These are phyloP conservation scores for Chrysoporthe cubensis DNA, from an alignment of 2,329 filamentous ascomycete species.

Conservation along the genomic window DNA sequence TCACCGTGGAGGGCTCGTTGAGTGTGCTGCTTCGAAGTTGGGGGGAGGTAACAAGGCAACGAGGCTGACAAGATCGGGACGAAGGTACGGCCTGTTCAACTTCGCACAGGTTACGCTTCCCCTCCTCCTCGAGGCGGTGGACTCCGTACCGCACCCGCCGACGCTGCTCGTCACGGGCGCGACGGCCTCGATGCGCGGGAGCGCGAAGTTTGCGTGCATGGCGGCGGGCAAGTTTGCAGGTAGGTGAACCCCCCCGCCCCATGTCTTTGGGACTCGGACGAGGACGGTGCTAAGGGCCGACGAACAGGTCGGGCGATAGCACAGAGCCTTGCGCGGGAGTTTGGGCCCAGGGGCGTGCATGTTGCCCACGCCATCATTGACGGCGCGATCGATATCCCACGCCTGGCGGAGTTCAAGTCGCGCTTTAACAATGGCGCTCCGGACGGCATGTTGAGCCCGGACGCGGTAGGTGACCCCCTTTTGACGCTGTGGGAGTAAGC, in stretches of 20 bases:
- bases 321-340: constrained; percentile 80
- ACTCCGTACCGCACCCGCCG: constrained; percentile 65
- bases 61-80: background rate
- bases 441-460: constrained; percentile 71
- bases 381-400: constrained; percentile 80
- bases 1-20: no score
- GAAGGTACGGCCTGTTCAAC: constrained; percentile 69
- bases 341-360: constrained; percentile 82
- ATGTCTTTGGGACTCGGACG: no score
- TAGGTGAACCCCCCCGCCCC: background rate
- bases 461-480: constrained; percentile 63
- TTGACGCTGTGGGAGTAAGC: background rate
- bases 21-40: no score
- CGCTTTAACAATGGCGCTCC: constrained; percentile 48
- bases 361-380: constrained; percentile 83
- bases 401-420: constrained; percentile 57
- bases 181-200: constrained; percentile 77
- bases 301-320: constrained; percentile 64
- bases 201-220: constrained; percentile 71
- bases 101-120: constrained; percentile 77
- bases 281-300: background rate
- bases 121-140: constrained; percentile 66
- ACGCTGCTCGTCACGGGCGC: constrained; percentile 86
- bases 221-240: constrained; percentile 79
- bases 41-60: no score